phyloP scores from a whole-genome alignment of 176 grass and related monocot species.

The Aegilops longissima region DNA sequence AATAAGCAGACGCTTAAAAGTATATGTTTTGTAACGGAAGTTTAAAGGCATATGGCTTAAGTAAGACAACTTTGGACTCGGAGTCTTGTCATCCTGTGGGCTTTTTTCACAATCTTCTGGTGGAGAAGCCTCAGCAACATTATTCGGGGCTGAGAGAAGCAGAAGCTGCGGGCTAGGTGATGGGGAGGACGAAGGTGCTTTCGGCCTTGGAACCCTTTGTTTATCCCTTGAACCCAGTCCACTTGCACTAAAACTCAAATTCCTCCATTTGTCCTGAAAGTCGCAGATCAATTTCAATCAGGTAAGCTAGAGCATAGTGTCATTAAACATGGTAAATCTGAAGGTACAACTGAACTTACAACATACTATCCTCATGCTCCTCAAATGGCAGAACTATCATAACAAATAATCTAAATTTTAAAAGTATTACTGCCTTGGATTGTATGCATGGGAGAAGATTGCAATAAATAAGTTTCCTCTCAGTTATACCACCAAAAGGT shows the following conservation, averaged over 20 bases:
- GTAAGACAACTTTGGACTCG: constrained; percentile 58
- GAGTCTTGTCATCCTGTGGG: constrained; percentile 50
- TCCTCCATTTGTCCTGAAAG: constrained; percentile 98
- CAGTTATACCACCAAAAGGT: constrained; percentile 1
- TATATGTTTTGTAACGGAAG: constrained; percentile 6
- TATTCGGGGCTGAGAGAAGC: constrained; percentile 30
- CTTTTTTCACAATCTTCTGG: constrained; percentile 47
- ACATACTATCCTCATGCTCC: constrained; percentile 2
- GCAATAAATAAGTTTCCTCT: constrained; percentile 11
- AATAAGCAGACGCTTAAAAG: constrained; percentile 17
- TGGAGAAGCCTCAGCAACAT: constrained; percentile 30
- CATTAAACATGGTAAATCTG: neutral
- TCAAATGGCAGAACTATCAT: constrained; percentile 17
- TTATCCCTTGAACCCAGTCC: constrained; percentile 92
- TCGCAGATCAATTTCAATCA: constrained; percentile 18
- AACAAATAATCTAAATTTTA: neutral
- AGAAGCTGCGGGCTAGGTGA: constrained; percentile 25
- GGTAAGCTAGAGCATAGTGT: neutral
- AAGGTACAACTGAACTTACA: neutral
- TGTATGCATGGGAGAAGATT: constrained; percentile 21
- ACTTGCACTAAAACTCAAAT: constrained; percentile 88
- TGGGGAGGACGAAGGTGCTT: constrained; percentile 33
- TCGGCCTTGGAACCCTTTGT: constrained; percentile 51
- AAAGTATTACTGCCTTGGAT: constrained; percentile 16
- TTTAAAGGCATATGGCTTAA: constrained; percentile 14